A percentile compares a stretch with the other conserved stretches of the same genome.
Evolutionary conservation across 176 grass and related monocot genomes (phyloP).

Genomic region (Triticum turgidum): DNA sequence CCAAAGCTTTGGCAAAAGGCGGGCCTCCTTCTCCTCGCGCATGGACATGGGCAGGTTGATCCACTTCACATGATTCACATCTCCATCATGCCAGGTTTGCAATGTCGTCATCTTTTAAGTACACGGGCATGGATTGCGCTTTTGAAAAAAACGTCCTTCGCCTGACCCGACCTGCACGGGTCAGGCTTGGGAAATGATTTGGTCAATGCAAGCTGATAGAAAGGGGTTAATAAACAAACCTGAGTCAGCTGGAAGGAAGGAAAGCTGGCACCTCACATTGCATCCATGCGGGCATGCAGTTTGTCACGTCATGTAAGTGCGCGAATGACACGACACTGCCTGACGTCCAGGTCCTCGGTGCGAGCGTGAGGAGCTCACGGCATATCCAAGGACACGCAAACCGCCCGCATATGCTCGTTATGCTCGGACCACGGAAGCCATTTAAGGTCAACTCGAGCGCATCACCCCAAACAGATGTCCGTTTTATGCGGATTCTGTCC

Average conservation of each 20-base stretch:
- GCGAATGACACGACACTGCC: background rate
- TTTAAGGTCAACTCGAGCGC: too few species aligned
- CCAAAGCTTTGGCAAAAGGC: background rate
- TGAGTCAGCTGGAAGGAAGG: background rate
- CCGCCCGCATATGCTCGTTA: too few species aligned
- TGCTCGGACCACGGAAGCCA: too few species aligned
- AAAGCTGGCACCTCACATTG: background rate
- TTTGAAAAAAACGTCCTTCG: background rate
- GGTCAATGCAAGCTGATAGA: background rate
- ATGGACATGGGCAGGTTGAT: background rate
- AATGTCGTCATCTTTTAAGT: background rate
- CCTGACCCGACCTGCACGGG: background rate
- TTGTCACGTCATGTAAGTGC: constrained; percentile 20
- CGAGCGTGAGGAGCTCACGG: background rate
- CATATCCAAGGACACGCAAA: too few species aligned
- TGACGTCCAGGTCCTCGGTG: background rate
- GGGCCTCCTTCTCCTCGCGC: background rate
- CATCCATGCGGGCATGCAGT: background rate
- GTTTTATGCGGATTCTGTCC: too few species aligned
- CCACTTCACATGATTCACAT: background rate
- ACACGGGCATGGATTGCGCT: background rate
- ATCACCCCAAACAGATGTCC: too few species aligned
- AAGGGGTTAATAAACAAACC: background rate
- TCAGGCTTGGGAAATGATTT: background rate
- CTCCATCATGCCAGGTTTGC: constrained; percentile 1